Evolutionary conservation across 805 yeast genomes (phyloP).

Genomic region (Candida chauliodis): DNA sequence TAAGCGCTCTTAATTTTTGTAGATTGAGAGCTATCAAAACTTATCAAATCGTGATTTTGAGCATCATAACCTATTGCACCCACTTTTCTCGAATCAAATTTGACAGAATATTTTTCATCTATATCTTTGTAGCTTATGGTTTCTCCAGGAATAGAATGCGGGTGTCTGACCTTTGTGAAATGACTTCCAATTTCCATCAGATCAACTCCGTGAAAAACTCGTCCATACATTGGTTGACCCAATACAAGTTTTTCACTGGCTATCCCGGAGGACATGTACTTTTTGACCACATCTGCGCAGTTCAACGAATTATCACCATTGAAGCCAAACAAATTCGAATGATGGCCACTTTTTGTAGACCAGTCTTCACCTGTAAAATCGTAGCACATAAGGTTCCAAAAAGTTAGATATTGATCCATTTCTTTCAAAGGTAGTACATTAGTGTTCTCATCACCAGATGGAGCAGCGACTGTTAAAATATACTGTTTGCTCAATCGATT

Average conservation of each 20-base stretch:
- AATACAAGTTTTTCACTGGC: conserved; percentile 52
- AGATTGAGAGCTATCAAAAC: conserved; percentile 63
- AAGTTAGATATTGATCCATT: conserved; percentile 58
- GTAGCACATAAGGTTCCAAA: conserved; percentile 90
- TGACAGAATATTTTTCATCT: conserved; percentile 35
- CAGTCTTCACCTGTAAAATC: conserved; percentile 76
- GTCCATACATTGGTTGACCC: conserved; percentile 89
- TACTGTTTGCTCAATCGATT: conserved; percentile 19
- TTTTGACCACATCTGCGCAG: conserved; percentile 46
- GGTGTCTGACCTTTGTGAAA: conserved; percentile 25
- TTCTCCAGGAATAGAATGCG: conserved; percentile 40
- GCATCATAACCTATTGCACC: conserved; percentile 37
- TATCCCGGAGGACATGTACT: conserved; percentile 43
- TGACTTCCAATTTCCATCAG: conserved; percentile 38
- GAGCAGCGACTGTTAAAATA: conserved; percentile 72
- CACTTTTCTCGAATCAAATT: conserved; percentile 48
- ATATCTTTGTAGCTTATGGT: conserved; percentile 55
- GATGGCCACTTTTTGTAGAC: conserved; percentile 61
- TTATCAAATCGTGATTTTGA: conserved; percentile 38
- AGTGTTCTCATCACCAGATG: conserved; percentile 55
- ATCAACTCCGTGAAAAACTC: conserved; percentile 28
- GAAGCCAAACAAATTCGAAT: conserved; percentile 57
- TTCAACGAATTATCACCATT: conserved; percentile 41
- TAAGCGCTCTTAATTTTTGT: conserved; percentile 58
- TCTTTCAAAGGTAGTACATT: conserved; percentile 40